Percentiles rank a stretch among this genome's conserved stretches.
Evolutionary conservation across 208 protist species (phyloP).

Genomic region (Angomonas deanei): DNA sequence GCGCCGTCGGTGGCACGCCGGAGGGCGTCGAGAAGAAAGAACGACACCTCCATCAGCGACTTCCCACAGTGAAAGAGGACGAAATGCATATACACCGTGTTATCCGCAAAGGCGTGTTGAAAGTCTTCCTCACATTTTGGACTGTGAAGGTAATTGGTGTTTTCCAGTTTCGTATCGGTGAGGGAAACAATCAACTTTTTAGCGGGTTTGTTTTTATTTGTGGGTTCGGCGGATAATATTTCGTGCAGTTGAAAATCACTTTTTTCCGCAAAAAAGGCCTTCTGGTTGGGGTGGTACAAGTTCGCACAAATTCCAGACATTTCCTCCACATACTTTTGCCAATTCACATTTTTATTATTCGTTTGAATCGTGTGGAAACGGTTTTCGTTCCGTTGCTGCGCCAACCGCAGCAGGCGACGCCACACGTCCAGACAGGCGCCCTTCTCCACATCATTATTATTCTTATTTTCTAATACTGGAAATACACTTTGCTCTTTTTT

Average conservation of each 20-base stretch:
- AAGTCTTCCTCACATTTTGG: neutral
- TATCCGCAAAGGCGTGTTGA: neutral
- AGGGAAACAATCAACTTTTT: neutral
- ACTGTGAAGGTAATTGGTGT: neutral
- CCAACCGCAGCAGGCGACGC: no score
- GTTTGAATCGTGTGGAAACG: no score
- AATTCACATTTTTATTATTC: no score
- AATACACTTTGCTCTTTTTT: no score
- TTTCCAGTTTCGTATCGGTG: neutral
- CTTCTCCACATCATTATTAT: no score
- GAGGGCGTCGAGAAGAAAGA: no score
- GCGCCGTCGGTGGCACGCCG: no score
- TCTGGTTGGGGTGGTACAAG: neutral
- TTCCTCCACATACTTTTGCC: neutral
- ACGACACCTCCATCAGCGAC: conserved; percentile 26
- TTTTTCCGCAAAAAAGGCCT: neutral
- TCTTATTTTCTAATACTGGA: no score
- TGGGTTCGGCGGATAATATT: neutral
- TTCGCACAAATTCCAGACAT: neutral
- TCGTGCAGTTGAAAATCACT: neutral
- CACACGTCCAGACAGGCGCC: no score
- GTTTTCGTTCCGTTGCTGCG: no score
- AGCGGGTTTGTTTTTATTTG: neutral
- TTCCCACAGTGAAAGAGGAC: conserved; percentile 55
- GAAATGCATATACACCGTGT: conserved; percentile 42